Percentiles rank a stretch among this genome's conserved stretches.
Conservation (phyloP, 2,329 filamentous ascomycete species). For the Alternaria gaisen region DNA sequence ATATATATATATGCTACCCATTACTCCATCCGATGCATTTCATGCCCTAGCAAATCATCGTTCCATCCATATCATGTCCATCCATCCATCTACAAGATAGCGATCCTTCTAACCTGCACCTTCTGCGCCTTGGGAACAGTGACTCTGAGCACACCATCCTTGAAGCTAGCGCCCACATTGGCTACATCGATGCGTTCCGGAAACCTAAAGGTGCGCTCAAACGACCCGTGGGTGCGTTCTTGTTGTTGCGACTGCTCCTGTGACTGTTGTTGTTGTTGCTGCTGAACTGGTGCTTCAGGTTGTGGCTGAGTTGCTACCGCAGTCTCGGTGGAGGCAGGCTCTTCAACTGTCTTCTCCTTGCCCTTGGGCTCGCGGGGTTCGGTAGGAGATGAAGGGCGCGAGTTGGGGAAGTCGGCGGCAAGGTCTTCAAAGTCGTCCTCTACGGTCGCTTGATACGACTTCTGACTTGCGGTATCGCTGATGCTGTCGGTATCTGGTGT, state of each 20-base stretch:
- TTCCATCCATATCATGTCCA: not conserved
- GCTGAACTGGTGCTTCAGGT: constrained; percentile 24
- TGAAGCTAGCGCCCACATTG: constrained; percentile 67
- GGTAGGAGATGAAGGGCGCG: constrained; percentile 30
- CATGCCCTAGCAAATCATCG: not conserved
- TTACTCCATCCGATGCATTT: not conserved
- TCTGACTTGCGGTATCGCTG: constrained; percentile 43
- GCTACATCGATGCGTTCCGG: constrained; percentile 70
- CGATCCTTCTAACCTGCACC: constrained; percentile 37
- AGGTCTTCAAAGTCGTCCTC: constrained; percentile 51
- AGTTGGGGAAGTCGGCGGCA: constrained; percentile 40
- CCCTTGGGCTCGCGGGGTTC: constrained; percentile 37
- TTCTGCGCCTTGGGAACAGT: constrained; percentile 68
- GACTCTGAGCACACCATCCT: constrained; percentile 72
- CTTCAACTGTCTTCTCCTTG: constrained; percentile 40
- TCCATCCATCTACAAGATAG: constrained; percentile 34
- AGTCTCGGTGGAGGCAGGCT: constrained; percentile 19
- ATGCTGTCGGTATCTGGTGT: constrained; percentile 43
- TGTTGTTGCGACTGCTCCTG: constrained; percentile 23
- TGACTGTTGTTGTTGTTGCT: not conserved
- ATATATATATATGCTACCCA: not conserved
- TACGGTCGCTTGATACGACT: constrained; percentile 48
- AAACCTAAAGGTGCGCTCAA: constrained; percentile 74
- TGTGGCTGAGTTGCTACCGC: constrained; percentile 31
- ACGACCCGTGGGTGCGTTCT: constrained; percentile 72